A percentile compares a stretch with the other conserved stretches of the same genome.
Evolutionary conservation across 139 green algal genomes (phyloP).

Genomic region (Chlorella sp.): DNA sequence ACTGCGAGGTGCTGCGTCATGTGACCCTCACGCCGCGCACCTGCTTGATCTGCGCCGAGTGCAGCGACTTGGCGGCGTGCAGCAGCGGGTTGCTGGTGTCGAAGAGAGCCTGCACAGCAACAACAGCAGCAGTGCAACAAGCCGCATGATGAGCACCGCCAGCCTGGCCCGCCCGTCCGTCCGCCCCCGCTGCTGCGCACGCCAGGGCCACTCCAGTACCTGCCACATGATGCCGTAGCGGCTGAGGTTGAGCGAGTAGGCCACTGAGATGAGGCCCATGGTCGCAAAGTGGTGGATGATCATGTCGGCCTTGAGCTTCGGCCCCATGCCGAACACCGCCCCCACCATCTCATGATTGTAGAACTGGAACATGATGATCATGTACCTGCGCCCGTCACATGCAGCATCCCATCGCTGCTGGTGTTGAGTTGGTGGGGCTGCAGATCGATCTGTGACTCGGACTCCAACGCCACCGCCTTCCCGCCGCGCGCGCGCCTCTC

Average conservation of each 20-base stretch:
- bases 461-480: no score
- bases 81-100: conserved; percentile 47
- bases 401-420: no score
- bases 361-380: conserved; percentile 28
- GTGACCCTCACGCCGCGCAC: neutral
- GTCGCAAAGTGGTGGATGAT: conserved; percentile 42
- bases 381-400: conserved; percentile 7
- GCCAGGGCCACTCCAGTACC: neutral
- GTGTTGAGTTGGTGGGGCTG: no score
- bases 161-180: no score
- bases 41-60: conserved; percentile 14
- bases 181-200: no score
- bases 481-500: no score
- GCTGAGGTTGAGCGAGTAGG: conserved; percentile 17
- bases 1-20: no score
- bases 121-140: no score
- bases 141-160: no score
- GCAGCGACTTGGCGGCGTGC: conserved; percentile 40
- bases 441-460: no score
- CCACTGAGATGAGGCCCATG: conserved; percentile 33
- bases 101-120: conserved; percentile 24
- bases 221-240: conserved; percentile 17
- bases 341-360: conserved; percentile 46
- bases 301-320: conserved; percentile 41
- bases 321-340: conserved; percentile 24